Conservation (phyloP, 495 filamentous ascomycete species). For the Aspergillus avenaceus region DNA sequence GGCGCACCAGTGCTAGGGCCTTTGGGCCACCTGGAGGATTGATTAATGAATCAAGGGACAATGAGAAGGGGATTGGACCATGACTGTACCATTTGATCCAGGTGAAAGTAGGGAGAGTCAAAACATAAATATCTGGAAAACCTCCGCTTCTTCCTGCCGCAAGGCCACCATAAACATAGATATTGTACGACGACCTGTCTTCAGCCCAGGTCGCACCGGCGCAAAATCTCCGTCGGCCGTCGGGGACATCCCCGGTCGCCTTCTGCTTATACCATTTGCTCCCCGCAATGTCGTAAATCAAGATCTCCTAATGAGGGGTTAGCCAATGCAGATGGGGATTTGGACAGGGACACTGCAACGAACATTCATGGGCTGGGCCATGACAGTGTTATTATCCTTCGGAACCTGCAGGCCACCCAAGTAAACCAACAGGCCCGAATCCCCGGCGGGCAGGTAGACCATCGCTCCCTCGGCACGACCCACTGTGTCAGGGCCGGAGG, state of each 20-base stretch:
- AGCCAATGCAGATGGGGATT: background rate
- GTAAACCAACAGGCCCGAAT: slow-evolving; percentile 4
- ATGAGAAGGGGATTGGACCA: background rate
- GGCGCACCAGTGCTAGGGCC: background rate
- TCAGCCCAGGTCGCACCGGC: slow-evolving; percentile 3
- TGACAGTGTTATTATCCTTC: background rate
- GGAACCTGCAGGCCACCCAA: background rate
- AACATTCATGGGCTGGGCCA: background rate
- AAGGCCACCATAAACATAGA: slow-evolving; percentile 2
- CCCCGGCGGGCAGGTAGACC: slow-evolving; percentile 2
- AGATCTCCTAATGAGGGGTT: background rate
- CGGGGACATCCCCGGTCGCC: slow-evolving; percentile 7
- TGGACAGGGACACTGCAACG: background rate
- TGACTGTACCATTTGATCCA: slow-evolving; percentile 8
- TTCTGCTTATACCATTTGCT: slow-evolving; percentile 10
- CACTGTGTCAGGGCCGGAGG: slow-evolving; percentile 1
- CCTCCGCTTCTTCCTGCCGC: background rate
- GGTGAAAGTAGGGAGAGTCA: slow-evolving; percentile 1
- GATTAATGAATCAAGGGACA: background rate
- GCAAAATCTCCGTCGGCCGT: slow-evolving; percentile 2
- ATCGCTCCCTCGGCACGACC: slow-evolving; percentile 5
- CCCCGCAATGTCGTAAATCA: slow-evolving; percentile 2
- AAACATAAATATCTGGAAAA: slow-evolving; percentile 4
- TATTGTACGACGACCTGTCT: slow-evolving; percentile 6
- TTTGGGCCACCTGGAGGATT: background rate